A percentile compares a stretch with the other conserved stretches of the same genome.
These are phyloP conservation scores for Malassezia slooffiae DNA, from an alignment of 1,284 basidiomycete species.

Conservation along the genomic window DNA sequence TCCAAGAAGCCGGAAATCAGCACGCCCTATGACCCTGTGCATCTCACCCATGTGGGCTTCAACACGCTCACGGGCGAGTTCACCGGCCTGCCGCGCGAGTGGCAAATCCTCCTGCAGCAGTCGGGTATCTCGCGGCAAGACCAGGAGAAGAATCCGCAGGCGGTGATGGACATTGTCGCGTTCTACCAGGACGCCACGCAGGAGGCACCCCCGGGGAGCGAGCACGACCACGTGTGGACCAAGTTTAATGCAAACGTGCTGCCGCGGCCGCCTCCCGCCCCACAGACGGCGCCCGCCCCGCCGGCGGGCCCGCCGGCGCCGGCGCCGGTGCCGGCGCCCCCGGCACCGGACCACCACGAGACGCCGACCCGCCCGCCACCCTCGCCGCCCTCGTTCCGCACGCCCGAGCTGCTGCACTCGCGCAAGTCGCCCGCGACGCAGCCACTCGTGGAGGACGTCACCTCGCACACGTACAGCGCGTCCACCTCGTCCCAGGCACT, in stretches of 20 bases:
- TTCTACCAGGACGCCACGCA: conserved; percentile 72
- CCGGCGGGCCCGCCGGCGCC: conserved; percentile 15
- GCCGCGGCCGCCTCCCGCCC: neutral
- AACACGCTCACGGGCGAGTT: conserved; percentile 95
- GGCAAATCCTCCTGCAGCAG: conserved; percentile 94
- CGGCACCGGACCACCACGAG: conserved; percentile 7
- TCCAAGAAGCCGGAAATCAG: conserved; percentile 82
- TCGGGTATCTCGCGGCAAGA: conserved; percentile 87
- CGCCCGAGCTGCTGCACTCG: conserved; percentile 12
- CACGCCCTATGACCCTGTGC: conserved; percentile 95
- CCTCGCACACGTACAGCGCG: conserved; percentile 7
- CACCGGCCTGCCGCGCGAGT: conserved; percentile 84
- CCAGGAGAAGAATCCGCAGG: conserved; percentile 95
- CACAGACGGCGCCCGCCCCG: neutral
- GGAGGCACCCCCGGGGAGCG: conserved; percentile 17
- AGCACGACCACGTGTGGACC: conserved; percentile 44
- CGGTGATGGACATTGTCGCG: conserved; percentile 96
- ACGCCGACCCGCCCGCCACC: conserved; percentile 25
- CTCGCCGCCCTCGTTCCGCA: conserved; percentile 14
- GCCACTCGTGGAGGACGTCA: conserved; percentile 9
- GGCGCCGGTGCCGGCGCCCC: conserved; percentile 18
- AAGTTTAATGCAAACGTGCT: conserved; percentile 40
- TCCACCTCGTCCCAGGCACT: neutral
- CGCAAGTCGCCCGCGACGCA: conserved; percentile 13
- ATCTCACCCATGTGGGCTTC: conserved; percentile 98